Conservation (phyloP, 805 yeast species). For the Candida nitratophila region DNA sequence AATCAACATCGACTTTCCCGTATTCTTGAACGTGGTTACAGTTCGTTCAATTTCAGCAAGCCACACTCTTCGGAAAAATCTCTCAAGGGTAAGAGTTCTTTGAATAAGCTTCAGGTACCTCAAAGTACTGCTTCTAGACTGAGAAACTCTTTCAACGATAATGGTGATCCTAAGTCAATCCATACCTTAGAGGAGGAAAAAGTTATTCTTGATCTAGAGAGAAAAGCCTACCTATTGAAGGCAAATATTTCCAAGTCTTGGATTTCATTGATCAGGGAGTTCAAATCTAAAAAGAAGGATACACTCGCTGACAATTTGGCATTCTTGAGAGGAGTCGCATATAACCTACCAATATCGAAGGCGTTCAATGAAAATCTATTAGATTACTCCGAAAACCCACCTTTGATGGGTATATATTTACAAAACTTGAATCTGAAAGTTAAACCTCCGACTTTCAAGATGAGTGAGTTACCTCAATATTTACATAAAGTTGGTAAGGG, state of each 20-base stretch:
- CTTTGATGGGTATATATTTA: constrained; percentile 40
- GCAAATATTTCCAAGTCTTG: constrained; percentile 45
- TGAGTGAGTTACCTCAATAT: constrained; percentile 48
- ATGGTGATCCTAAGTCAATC: too few relatives aligned
- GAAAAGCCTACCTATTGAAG: constrained; percentile 13
- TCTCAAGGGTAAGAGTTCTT: too few relatives aligned
- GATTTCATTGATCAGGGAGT: constrained; percentile 55
- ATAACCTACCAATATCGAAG: constrained; percentile 27
- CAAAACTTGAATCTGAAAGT: constrained; percentile 41
- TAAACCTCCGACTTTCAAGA: constrained; percentile 39
- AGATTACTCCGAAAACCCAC: constrained; percentile 40
- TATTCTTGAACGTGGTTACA: neutral
- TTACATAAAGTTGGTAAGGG: constrained; percentile 75
- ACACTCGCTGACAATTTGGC: constrained; percentile 32
- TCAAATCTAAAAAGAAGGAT: constrained; percentile 32
- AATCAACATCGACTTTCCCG: neutral
- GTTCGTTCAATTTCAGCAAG: neutral
- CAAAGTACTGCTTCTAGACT: neutral
- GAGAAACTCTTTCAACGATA: neutral
- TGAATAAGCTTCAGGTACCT: neutral
- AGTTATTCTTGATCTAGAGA: constrained; percentile 5
- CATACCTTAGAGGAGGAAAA: neutral
- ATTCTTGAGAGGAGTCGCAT: constrained; percentile 35
- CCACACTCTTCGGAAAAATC: neutral
- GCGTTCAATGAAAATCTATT: constrained; percentile 39